A percentile compares a stretch with the other conserved stretches of the same genome.
phyloP scores from a whole-genome alignment of 805 yeast genomes.

The Candida maesae region DNA sequence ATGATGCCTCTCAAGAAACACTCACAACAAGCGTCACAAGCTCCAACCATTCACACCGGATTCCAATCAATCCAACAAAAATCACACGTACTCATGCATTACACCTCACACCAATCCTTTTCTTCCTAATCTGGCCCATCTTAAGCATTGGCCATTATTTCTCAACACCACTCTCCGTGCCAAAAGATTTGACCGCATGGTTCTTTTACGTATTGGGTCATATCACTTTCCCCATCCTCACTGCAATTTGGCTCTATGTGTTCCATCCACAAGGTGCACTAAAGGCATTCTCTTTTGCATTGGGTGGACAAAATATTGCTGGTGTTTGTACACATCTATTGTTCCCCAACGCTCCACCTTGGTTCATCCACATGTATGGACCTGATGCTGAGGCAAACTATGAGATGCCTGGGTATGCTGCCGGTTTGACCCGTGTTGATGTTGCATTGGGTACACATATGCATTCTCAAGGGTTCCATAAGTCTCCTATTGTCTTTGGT shows the following conservation, averaged over 20 bases:
- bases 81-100: slow-evolving; percentile 15
- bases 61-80: slow-evolving; percentile 11
- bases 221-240: slow-evolving; percentile 55
- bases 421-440: slow-evolving; percentile 66
- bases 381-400: slow-evolving; percentile 51
- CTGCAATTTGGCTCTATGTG: slow-evolving; percentile 58
- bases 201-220: slow-evolving; percentile 59
- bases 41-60: not conserved
- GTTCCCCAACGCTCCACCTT: slow-evolving; percentile 73
- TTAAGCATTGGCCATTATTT: slow-evolving; percentile 44
- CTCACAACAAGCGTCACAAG: not conserved
- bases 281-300: slow-evolving; percentile 46
- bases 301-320: slow-evolving; percentile 57
- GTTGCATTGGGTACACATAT: slow-evolving; percentile 57
- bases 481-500: slow-evolving; percentile 67
- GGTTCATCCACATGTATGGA: slow-evolving; percentile 65
- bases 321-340: slow-evolving; percentile 59
- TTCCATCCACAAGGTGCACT: slow-evolving; percentile 66
- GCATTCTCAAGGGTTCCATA: slow-evolving; percentile 59
- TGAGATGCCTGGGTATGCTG: slow-evolving; percentile 65
- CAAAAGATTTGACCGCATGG: slow-evolving; percentile 58
- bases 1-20: slow-evolving; percentile 11
- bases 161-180: slow-evolving; percentile 38
- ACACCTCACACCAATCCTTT: slow-evolving; percentile 31
- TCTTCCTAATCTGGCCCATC: slow-evolving; percentile 44